Evolutionary conservation across 2,329 filamentous ascomycete genomes (phyloP), one percentile per base, ranked within the genome.

Genomic region (Hymenoscyphus repandus): DNA sequence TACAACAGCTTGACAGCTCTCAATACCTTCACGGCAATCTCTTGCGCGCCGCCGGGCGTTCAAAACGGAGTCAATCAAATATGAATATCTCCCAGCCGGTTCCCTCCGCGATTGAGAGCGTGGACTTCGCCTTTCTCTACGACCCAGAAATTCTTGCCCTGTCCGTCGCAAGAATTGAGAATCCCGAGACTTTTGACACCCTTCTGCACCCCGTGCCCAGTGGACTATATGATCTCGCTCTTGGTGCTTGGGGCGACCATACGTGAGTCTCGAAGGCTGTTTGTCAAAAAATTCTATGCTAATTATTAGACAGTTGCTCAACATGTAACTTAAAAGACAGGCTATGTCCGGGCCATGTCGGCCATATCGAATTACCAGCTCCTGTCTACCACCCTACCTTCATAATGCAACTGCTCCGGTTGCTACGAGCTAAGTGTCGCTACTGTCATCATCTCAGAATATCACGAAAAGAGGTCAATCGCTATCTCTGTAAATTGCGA

Each of bases 341-440:
- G 65, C 81, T 81, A 62, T 99, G 95, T 68, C 90, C 92, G 6
- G 95, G 95, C 51, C 95, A 99, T 73, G 81, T 87, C 53, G 95
- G 93, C 47, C 93, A 99, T 66, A 95, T 99, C 68, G 90, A 96
- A 62, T 83, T 99, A 11, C 91, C 93, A 12, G 86, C 91, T 11
- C 89, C 88, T 42, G 88, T 96, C 47, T 99, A 97, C 68, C 92
- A 99, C 69, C 89, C 92, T n/a, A 87, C 90, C 1, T 97, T 96
- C 65, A 86, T 99, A 76, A 91, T 96, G 66, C 91, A 96, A 68
- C 80, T 91, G 47, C 80, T 95, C 57, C 85, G 88, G 40, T 76
- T 99, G 41, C 77, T 99, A 17, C 84, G 90, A 61, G 86, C 89
- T 48, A 87, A 92, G 69, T 99, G 93, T 68, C 79, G 86, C 53